Conservation (phyloP, 2,329 filamentous ascomycete genomes). For the Alternaria triticina region DNA sequence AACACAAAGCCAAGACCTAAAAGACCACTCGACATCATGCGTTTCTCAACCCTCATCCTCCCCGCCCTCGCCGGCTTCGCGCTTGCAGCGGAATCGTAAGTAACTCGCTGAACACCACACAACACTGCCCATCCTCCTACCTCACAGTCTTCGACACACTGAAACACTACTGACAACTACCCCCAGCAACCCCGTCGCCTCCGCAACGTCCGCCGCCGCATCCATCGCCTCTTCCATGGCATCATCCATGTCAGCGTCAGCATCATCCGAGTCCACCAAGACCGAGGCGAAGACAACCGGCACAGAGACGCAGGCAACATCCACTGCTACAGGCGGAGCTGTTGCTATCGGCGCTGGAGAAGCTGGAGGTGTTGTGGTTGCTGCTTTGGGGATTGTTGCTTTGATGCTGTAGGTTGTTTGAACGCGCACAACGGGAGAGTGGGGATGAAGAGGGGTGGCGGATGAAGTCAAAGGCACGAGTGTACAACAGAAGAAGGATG, state of each 20-base stretch:
- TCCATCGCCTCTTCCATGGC: not conserved
- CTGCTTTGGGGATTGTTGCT: conserved; percentile 16
- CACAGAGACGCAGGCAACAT: not conserved
- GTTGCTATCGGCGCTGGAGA: conserved; percentile 1
- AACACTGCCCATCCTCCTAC: no score
- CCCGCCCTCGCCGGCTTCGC: conserved; percentile 3
- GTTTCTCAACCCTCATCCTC: conserved; percentile 11
- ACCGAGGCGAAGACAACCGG: not conserved
- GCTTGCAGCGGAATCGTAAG: not conserved
- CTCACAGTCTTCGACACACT: no score
- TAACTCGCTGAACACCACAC: no score
- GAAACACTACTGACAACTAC: not conserved
- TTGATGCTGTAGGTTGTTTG: conserved; percentile 2
- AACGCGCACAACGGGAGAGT: not conserved
- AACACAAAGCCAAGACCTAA: no score
- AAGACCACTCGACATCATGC: conserved; percentile 1
- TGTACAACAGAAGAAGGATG: not conserved
- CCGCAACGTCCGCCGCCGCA: not conserved
- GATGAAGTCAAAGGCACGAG: no score
- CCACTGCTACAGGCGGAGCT: conserved; percentile 3
- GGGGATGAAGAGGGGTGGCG: not conserved
- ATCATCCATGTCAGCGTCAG: not conserved
- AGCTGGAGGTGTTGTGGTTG: conserved; percentile 3
- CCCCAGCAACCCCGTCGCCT: not conserved
- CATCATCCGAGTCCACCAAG: not conserved